phyloP scores from a whole-genome alignment of 805 yeast species.

The Hanseniaspora opuntiae region DNA sequence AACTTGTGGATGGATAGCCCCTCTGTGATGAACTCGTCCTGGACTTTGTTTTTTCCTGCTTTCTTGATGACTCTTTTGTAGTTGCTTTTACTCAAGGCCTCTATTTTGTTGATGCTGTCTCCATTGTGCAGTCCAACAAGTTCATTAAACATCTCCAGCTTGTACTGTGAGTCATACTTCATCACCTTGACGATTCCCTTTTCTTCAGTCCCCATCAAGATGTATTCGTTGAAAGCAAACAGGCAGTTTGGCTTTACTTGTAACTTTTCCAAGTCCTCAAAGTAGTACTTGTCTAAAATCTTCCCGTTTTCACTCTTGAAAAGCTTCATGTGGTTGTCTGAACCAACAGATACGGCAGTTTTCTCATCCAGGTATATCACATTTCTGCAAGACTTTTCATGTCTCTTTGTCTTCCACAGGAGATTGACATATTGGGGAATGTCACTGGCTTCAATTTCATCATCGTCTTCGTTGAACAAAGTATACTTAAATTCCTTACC shows the following conservation, averaged over 20 bases:
- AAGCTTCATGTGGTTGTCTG: constrained; percentile 65
- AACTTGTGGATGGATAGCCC: constrained; percentile 55
- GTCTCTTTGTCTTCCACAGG: constrained; percentile 77
- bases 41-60: not conserved
- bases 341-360: constrained; percentile 53
- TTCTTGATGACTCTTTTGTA: constrained; percentile 41
- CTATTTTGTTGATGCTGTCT: constrained; percentile 62
- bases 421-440: constrained; percentile 3
- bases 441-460: constrained; percentile 18
- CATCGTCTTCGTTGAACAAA: constrained; percentile 14
- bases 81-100: not conserved
- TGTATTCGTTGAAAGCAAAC: constrained; percentile 6
- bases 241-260: not conserved
- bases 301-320: constrained; percentile 62
- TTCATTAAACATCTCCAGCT: not conserved
- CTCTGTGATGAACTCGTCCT: constrained; percentile 23
- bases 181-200: constrained; percentile 49
- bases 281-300: constrained; percentile 43
- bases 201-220: constrained; percentile 24
- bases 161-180: constrained; percentile 27
- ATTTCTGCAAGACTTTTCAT: constrained; percentile 72
- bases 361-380: constrained; percentile 31
- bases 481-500: constrained; percentile 29
- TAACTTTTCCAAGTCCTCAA: constrained; percentile 10
- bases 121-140: constrained; percentile 26